Evolutionary conservation across 352 stramenopile species (phyloP), one percentile per base, ranked within the genome.

Genomic region (Phytophthora pinifolia): DNA sequence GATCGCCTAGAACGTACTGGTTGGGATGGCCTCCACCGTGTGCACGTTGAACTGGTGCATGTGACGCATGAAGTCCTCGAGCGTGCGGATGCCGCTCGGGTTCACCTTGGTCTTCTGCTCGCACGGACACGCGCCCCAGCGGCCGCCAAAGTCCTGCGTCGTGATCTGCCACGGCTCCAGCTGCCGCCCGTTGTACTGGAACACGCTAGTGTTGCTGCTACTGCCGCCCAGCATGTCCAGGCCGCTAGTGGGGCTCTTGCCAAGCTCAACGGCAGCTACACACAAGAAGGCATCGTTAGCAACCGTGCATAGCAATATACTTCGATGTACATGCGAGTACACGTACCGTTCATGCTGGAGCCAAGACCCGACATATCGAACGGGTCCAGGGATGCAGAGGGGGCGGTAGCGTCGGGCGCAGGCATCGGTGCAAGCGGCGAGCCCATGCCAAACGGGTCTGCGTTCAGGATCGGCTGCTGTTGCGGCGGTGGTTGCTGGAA

Each of bases 31-130:
- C 65, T 96, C 86, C 17, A 96, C 86, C 1, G 81, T 88, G 76
- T 93, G 78, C 14, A 92, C 81, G 9, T 83, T 70, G 45, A 92
- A 87, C 55, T 76, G 68, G 62, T 87, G 76, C 76, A 94, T 88
- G 50, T 80, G 80, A 15, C 68, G 65, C 61, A 87, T 83, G 52
- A 93, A 96, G 47, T 94, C 86, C 46, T 92, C 83, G 22, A 96
- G 79, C 33, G 76, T 79, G 42, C 77, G 83, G 32, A 96, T 83
- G 1, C 80, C 86, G 59, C 76, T 88, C 37, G 83, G 79, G 44
- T 83, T 85, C 25, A 96, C 79, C 66, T 90, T 93, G 22, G 68
- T 77, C 62, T 94, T 96, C 68, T 89, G 85, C 54, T 96, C 86
- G 43, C 72, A 88, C 0, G 80, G 81, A 33, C 82, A 94, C 9